Evolutionary conservation across 306 rosid species (phyloP), one percentile per base, ranked within the genome.

Genomic region (Vachellia collinsii): DNA sequence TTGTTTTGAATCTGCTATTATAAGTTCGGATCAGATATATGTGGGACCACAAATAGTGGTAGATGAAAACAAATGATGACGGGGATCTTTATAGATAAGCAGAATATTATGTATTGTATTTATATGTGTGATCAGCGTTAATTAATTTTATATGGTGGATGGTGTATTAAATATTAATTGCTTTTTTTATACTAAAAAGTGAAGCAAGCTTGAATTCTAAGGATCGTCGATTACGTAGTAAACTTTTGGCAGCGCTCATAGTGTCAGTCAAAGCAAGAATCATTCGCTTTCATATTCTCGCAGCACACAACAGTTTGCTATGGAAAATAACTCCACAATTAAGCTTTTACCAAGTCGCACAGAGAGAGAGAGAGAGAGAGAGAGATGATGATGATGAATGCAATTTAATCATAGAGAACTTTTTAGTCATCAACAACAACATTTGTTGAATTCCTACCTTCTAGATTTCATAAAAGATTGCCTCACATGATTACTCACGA

Each of bases 261-360:
- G 47, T 63, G 79, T 34, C 81, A 63, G 71, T 29, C 34, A 29
- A 29, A 53, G 69, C 54, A 70, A 48, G 81, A 76, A 20, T 29
- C 34, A 29, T 29, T 29, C 34, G 34, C 76, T 74, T 77, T 86
- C 81, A 83, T 68, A 68, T 82, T 72, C 64, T 77, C 80, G 58
- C 39, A 61, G 51, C 68, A 50, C 79, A 62, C 54, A 83, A 86
- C 0, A 69, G 50, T 78, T 50, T 63, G 56, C 83, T 61, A 70
- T 83, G 74, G 78, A 81, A 81, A 78, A 63, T 81, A 43, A 54
- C 61, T n/a, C 25, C 61, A 61, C 38, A 16, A 16, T 12, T 12
- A 81, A 70, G 44, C 78, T 70, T 79, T 84, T 81, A 81, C 84
- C 77, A 75, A 78, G 87, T 84, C 90, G 43, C 23, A 42, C 3